Evolutionary conservation across 108 stramenopile genomes (phyloP).

Genomic region (Cyclostephanos tholiformis): DNA sequence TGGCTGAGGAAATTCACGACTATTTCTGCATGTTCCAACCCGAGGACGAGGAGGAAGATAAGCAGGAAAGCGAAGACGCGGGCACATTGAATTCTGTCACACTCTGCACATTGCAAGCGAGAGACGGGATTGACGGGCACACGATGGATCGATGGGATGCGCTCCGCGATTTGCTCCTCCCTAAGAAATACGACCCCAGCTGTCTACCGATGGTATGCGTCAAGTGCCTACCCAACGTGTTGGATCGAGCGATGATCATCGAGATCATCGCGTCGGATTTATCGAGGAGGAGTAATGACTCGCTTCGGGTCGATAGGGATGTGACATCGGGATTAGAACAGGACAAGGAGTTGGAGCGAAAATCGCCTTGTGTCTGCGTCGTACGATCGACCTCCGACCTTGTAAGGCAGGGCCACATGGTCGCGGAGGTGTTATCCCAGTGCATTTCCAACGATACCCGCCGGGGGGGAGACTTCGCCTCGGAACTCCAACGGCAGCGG

Average conservation of each 20-base stretch:
- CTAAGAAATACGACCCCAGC: conserved; percentile 24
- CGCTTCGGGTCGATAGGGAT: not conserved
- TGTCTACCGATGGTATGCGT: conserved; percentile 39
- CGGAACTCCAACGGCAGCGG: conserved; percentile 26
- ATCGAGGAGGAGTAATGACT: not conserved
- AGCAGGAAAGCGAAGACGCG: not conserved
- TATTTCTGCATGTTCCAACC: conserved; percentile 45
- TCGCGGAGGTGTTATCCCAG: conserved; percentile 46
- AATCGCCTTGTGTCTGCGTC: conserved; percentile 33
- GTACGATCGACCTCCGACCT: conserved; percentile 32
- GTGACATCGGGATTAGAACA: not conserved
- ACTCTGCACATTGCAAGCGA: not conserved
- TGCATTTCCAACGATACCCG: conserved; percentile 40
- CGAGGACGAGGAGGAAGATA: not conserved
- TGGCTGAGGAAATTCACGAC: conserved; percentile 3
- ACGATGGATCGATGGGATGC: not conserved
- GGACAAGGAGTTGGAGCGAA: not conserved
- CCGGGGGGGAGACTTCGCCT: conserved; percentile 25
- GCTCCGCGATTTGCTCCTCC: conserved; percentile 5
- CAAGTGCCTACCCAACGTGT: conserved; percentile 40
- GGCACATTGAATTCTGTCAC: not conserved
- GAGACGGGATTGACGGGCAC: not conserved
- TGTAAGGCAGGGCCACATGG: conserved; percentile 24
- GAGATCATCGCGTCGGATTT: conserved; percentile 25
- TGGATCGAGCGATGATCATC: conserved; percentile 34